Evolutionary conservation across 345 rosid species (phyloP).

Genomic region (Eucalyptus erythrocorys): DNA sequence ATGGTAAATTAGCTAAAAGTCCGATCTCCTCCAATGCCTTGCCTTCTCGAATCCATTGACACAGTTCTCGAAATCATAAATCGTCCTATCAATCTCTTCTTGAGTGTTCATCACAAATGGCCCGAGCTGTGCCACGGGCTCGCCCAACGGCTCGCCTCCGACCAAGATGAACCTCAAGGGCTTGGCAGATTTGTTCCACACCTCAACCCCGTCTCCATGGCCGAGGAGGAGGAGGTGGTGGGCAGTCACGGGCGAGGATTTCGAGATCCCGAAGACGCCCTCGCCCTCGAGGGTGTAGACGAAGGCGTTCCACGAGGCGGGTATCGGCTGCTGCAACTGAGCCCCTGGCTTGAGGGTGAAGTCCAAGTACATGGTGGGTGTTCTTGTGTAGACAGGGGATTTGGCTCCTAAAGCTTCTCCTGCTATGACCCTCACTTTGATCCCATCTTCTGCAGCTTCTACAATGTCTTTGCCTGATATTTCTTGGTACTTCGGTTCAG

Average conservation of each 20-base stretch:
- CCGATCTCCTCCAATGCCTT: constrained; percentile 41
- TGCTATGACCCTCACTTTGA: constrained; percentile 66
- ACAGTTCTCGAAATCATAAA: constrained; percentile 63
- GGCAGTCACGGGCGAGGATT: constrained; percentile 18
- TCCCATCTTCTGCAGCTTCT: constrained; percentile 53
- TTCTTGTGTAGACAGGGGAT: constrained; percentile 67
- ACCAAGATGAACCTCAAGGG: constrained; percentile 59
- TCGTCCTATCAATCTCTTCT: constrained; percentile 60
- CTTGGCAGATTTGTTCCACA: constrained; percentile 56
- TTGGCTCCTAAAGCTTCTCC: constrained; percentile 72
- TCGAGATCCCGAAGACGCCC: constrained; percentile 39
- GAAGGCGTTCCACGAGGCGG: constrained; percentile 59
- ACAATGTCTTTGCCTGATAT: constrained; percentile 45
- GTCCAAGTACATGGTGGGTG: constrained; percentile 93
- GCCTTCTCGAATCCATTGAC: constrained; percentile 82
- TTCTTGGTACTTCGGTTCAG: constrained; percentile 84
- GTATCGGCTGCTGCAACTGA: constrained; percentile 53
- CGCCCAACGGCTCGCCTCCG: constrained; percentile 71
- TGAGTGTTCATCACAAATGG: constrained; percentile 92
- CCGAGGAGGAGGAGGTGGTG: constrained; percentile 53
- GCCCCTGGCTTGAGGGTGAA: constrained; percentile 62
- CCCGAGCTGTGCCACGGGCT: constrained; percentile 65
- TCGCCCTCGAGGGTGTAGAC: constrained; percentile 71
- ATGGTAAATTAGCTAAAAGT: neutral
- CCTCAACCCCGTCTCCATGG: constrained; percentile 53